A percentile compares a stretch with the other conserved stretches of the same genome.
phyloP scores from a whole-genome alignment of 2,329 filamentous ascomycete genomes.

The Penicillium sp. region DNA sequence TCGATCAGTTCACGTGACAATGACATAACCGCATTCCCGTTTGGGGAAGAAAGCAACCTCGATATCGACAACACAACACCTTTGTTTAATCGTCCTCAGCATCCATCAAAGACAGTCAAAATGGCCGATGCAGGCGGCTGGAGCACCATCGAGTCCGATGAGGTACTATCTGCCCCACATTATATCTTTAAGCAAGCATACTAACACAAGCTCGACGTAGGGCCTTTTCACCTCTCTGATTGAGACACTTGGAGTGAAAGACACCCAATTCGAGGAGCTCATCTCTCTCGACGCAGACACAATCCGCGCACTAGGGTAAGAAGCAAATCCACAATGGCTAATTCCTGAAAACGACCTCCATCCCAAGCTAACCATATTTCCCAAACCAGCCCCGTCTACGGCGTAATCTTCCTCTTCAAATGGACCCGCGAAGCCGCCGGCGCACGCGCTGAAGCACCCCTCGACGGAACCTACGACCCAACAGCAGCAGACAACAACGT shows the following conservation, averaged over 20 bases:
- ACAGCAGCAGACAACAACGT: conserved; percentile 67
- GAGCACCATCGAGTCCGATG: conserved; percentile 98
- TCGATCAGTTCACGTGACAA: conserved; percentile 9
- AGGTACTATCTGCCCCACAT: conserved; percentile 59
- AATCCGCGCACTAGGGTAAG: conserved; percentile 44
- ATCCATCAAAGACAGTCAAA: conserved; percentile 43
- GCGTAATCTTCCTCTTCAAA: conserved; percentile 99
- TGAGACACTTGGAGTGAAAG: conserved; percentile 84
- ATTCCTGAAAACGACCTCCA: background rate
- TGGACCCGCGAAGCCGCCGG: conserved; percentile 61
- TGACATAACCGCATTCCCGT: conserved; percentile 15
- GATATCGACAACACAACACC: conserved; percentile 2
- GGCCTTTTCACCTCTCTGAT: conserved; percentile 97
- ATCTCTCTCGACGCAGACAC: conserved; percentile 77
- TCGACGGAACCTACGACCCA: conserved; percentile 79
- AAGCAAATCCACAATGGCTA: background rate
- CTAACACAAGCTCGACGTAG: conserved; percentile 42
- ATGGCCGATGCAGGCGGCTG: conserved; percentile 69
- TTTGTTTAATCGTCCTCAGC: background rate
- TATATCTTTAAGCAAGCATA: conserved; percentile 1
- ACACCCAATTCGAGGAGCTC: conserved; percentile 96
- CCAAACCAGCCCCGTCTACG: conserved; percentile 69
- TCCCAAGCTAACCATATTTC: conserved; percentile 3
- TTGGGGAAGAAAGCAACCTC: conserved; percentile 8
- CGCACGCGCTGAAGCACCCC: conserved; percentile 64